Evolutionary conservation across 2,329 filamentous ascomycete genomes (phyloP).

Genomic region (Scytalidium lignicola): DNA sequence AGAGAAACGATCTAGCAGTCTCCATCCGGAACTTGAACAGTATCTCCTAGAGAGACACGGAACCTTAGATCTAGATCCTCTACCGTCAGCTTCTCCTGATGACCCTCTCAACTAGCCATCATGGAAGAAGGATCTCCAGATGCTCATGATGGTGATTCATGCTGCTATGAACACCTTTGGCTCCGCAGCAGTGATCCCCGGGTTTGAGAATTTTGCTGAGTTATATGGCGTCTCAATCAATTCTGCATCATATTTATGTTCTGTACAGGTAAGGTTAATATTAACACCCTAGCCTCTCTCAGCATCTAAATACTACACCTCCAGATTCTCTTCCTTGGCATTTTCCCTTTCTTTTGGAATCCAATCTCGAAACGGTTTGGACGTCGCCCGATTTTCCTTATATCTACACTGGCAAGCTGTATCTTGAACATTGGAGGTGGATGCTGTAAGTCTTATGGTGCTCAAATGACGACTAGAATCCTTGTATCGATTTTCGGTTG

Average conservation of each 20-base stretch:
- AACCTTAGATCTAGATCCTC: constrained; percentile 44
- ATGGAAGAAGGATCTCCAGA: constrained; percentile 43
- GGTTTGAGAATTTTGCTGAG: constrained; percentile 40
- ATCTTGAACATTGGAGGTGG: constrained; percentile 47
- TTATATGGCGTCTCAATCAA: constrained; percentile 39
- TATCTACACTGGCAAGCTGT: constrained; percentile 39
- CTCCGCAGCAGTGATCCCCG: constrained; percentile 43
- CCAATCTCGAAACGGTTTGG: constrained; percentile 44
- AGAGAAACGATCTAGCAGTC: background rate
- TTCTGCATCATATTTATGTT: constrained; percentile 41
- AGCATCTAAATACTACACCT: background rate
- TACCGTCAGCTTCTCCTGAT: constrained; percentile 39
- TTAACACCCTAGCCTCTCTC: too few species aligned
- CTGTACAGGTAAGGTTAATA: constrained; percentile 32
- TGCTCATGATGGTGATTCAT: constrained; percentile 43
- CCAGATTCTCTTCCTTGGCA: constrained; percentile 42
- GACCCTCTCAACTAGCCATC: constrained; percentile 48
- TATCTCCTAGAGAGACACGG: constrained; percentile 46
- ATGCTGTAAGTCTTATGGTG: constrained; percentile 38
- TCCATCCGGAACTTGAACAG: constrained; percentile 31
- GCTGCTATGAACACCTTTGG: constrained; percentile 46
- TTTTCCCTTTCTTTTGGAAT: constrained; percentile 45
- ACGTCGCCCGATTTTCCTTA: constrained; percentile 43
- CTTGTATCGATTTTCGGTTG: constrained; percentile 48
- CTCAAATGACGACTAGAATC: constrained; percentile 42